These are phyloP conservation scores for Pseudocercospora fuligena DNA, from an alignment of 2,329 filamentous ascomycete genomes.

Conservation along the genomic window DNA sequence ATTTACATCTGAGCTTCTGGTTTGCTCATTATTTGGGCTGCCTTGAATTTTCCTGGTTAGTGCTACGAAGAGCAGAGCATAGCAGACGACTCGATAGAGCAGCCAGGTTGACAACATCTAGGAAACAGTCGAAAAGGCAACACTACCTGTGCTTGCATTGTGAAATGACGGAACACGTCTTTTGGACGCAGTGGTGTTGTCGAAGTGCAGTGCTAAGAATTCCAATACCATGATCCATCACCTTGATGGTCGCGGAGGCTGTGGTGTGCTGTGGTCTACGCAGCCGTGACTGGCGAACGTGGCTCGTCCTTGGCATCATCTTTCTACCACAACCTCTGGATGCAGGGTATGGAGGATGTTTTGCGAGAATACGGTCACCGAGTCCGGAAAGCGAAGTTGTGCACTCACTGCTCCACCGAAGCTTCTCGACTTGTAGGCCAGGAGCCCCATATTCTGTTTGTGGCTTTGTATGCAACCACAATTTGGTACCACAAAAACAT, in stretches of 20 bases:
- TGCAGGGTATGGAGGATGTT: neutral
- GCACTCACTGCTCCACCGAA: neutral
- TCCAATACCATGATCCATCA: neutral
- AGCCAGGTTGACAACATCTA: neutral
- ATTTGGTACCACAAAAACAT: neutral
- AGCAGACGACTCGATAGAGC: neutral
- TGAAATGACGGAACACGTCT: neutral
- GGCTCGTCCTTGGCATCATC: neutral
- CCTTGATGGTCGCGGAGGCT: neutral
- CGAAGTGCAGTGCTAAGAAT: neutral
- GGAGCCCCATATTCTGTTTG: neutral
- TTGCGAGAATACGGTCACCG: neutral
- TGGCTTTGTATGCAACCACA: neutral
- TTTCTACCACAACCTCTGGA: neutral
- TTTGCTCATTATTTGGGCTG: neutral
- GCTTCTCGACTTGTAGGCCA: neutral
- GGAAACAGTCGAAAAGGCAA: neutral
- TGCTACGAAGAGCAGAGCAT: neutral
- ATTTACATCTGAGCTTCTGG: neutral
- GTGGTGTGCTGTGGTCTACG: neutral
- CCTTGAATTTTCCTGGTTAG: neutral
- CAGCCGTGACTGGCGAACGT: neutral
- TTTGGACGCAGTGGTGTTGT: neutral
- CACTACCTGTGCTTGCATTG: neutral
- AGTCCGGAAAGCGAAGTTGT: neutral